Base-by-base conservation (phyloP, 1,284 basidiomycete genomes). In the Cryptococcus jaspeensis region DNA sequence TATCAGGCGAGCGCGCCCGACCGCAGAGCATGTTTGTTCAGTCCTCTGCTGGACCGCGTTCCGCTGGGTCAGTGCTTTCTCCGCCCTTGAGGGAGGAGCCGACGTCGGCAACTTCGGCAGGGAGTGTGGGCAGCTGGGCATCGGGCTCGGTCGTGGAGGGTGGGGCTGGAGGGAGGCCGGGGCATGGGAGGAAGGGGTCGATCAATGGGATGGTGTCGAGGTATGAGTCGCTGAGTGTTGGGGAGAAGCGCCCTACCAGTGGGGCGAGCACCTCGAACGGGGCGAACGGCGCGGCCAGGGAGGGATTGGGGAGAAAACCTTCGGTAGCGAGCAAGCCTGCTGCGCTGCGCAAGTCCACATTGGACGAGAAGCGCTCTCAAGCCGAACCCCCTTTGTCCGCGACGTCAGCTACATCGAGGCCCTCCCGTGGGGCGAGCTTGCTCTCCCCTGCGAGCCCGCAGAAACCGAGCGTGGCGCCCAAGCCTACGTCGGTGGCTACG, bases 131-230 rank as follows among this genome's bases (percentile, higher is more conserved):
- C 5, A 32, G 28, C 28, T 32, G 28, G 28, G 28, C 28, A 9
- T 32, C 28, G 28, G 28, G 28, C 28, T 5, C 28, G 28, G 9
- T 4, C 4, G 9, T 32, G 9, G 28, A 32, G 28, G 28, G 28
- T 32, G 28, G 28, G 20, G 48, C 18, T 16, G 23, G 23, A 16
- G 16, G 45, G 5, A 36, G 69, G 20, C 66, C 68, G 8, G 35
- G 45, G 1, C 72, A 72, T 52, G 42, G 40, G 3, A 65, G 73
- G 8, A 71, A 72, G 50, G 67, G 69, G n/a, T 73, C 72, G 18
- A 73, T 78, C 53, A 73, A 69, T 47, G 70, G 72, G 45, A 73
- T 78, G 15, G 67, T 76, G 5, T 65, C 70, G 13, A 64, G 62
- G 39, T 74, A 70, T 62, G 73, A 75, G 54, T 46, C 25, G 3